phyloP scores from a whole-genome alignment of 2,329 filamentous ascomycete genomes.

The Epichloe hybrida region DNA sequence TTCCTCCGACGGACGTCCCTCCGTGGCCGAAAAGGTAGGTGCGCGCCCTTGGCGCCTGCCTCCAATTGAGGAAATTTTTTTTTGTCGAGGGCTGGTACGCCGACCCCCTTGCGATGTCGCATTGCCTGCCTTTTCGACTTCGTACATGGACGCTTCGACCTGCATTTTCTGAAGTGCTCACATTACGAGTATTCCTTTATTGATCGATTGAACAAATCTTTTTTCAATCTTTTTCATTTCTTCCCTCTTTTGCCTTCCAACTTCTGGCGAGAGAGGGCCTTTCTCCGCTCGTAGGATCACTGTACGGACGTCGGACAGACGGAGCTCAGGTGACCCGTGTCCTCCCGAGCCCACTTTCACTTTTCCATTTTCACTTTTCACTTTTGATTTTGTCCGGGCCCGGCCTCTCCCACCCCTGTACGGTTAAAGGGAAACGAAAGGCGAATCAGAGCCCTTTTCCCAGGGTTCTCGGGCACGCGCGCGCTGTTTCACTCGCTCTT shows the following conservation, averaged over 20 bases:
- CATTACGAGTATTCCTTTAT: background rate
- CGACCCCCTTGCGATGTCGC: background rate
- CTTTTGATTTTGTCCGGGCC: background rate
- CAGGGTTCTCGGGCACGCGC: conserved; percentile 1
- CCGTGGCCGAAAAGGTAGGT: background rate
- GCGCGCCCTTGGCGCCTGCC: background rate
- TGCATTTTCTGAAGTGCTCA: background rate
- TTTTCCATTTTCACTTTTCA: background rate
- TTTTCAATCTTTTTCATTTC: background rate
- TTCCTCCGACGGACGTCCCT: background rate
- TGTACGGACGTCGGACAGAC: too few relatives aligned
- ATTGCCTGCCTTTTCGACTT: background rate
- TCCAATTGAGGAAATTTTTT: conserved; percentile 2
- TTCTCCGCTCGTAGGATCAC: background rate
- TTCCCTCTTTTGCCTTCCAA: background rate
- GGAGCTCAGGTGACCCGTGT: background rate
- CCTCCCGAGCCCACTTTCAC: conserved; percentile 4
- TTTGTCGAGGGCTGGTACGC: background rate
- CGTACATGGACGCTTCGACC: background rate
- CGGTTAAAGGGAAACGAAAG: background rate
- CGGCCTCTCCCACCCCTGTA: background rate
- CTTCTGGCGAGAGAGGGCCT: background rate
- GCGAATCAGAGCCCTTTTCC: background rate
- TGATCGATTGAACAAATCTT: background rate
- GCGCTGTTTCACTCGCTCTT: background rate